Conservation (phyloP, 2,329 filamentous ascomycete species). For the Aureobasidium vineae region DNA sequence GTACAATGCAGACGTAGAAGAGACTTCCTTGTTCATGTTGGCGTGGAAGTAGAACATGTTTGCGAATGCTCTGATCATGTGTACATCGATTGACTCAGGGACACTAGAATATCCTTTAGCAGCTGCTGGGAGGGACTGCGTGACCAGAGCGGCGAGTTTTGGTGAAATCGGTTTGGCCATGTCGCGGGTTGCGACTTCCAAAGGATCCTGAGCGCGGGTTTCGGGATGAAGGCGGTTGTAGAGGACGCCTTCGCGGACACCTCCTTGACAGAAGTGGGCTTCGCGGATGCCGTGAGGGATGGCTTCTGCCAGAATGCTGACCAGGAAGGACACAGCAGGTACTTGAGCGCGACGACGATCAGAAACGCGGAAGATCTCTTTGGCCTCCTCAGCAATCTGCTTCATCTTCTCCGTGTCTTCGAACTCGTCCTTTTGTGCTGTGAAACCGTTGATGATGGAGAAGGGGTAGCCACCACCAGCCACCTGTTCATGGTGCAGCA, state of each 20-base stretch:
- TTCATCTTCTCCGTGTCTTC: slow-evolving; percentile 52
- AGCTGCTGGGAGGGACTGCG: slow-evolving; percentile 43
- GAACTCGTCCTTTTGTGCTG: slow-evolving; percentile 62
- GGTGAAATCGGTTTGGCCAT: slow-evolving; percentile 42
- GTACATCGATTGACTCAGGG: slow-evolving; percentile 35
- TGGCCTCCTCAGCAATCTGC: slow-evolving; percentile 39
- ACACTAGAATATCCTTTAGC: neutral
- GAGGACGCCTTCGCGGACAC: slow-evolving; percentile 75
- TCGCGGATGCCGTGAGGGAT: slow-evolving; percentile 64
- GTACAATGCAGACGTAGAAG: slow-evolving; percentile 66
- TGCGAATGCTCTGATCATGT: slow-evolving; percentile 53
- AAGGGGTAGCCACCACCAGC: slow-evolving; percentile 75
- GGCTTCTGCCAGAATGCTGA: slow-evolving; percentile 68
- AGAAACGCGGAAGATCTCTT: slow-evolving; percentile 67
- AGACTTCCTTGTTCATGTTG: slow-evolving; percentile 49
- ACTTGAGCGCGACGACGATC: slow-evolving; percentile 76
- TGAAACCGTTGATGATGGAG: slow-evolving; percentile 76
- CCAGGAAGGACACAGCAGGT: slow-evolving; percentile 75
- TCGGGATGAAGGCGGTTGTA: slow-evolving; percentile 63
- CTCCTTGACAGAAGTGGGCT: slow-evolving; percentile 77
- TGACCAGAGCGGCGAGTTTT: slow-evolving; percentile 48
- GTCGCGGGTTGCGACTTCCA: slow-evolving; percentile 57
- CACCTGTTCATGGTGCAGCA: slow-evolving; percentile 73
- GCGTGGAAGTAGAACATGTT: slow-evolving; percentile 53
- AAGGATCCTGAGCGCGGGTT: slow-evolving; percentile 62